Evolutionary conservation across 805 yeast species (phyloP).

Genomic region (Lachancea kluyveri): DNA sequence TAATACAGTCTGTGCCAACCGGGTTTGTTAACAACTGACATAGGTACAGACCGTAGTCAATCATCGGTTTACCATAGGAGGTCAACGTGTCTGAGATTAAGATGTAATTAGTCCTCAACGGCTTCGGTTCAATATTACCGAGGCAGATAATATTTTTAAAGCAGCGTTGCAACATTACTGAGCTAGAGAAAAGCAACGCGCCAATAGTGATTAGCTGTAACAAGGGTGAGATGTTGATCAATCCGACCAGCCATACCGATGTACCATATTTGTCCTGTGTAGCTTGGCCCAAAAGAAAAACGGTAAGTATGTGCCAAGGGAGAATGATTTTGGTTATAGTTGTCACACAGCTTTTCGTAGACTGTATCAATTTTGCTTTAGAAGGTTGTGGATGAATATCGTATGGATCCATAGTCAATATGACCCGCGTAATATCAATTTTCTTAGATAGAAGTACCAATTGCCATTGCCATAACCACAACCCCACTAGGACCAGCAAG

Average conservation of each 20-base stretch:
- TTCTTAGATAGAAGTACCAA: conserved; percentile 34
- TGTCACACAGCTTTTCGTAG: conserved; percentile 21
- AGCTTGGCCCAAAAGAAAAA: conserved; percentile 19
- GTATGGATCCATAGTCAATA: conserved; percentile 17
- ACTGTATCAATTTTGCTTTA: conserved; percentile 36
- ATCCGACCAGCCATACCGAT: conserved; percentile 22
- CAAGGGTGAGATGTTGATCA: conserved; percentile 34
- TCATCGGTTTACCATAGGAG: conserved; percentile 69
- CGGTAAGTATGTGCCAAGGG: conserved; percentile 16
- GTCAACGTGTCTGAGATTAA: conserved; percentile 78
- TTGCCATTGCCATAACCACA: conserved; percentile 48
- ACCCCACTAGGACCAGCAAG: conserved; percentile 42
- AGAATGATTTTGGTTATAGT: conserved; percentile 19
- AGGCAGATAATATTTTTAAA: conserved; percentile 22
- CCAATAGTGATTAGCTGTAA: conserved; percentile 31
- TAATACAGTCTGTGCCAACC: conserved; percentile 3
- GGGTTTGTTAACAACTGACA: conserved; percentile 38
- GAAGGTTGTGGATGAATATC: conserved; percentile 22
- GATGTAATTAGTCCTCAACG: conserved; percentile 52
- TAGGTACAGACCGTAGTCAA: conserved; percentile 58
- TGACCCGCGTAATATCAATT: conserved; percentile 36
- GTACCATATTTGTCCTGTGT: conserved; percentile 17
- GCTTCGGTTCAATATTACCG: conserved; percentile 31
- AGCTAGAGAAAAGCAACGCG: conserved; percentile 10
- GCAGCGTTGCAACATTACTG: conserved; percentile 9